Evolutionary conservation across 2,329 filamentous ascomycete species (phyloP).

Genomic region (Colletotrichum orchidophilum): DNA sequence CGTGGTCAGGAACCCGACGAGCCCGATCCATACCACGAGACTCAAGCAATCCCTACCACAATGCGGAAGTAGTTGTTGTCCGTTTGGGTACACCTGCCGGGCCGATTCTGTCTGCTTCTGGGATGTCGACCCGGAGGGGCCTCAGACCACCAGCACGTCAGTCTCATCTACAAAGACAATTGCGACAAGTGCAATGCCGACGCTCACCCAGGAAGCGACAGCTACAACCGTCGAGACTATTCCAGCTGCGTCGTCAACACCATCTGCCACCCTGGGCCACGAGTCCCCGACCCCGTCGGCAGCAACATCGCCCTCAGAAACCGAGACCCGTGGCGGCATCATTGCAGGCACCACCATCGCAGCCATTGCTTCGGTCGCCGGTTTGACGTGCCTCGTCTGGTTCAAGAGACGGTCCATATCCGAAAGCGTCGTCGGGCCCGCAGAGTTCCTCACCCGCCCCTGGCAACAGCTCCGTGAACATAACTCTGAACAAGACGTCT

Average conservation of each 20-base stretch:
- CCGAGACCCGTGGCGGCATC: neutral
- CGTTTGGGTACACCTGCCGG: slow-evolving; percentile 75
- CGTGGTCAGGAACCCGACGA: slow-evolving; percentile 61
- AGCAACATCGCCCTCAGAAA: neutral
- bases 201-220: neutral
- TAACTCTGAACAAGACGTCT: neutral
- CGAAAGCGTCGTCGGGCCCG: slow-evolving; percentile 21
- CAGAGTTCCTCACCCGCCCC: neutral
- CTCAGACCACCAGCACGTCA: neutral
- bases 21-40: slow-evolving; percentile 72
- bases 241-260: neutral
- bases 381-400: slow-evolving; percentile 20
- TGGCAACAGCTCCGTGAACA: slow-evolving; percentile 21
- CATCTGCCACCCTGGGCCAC: neutral
- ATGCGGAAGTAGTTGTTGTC: slow-evolving; percentile 75
- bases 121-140: slow-evolving; percentile 56
- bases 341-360: slow-evolving; percentile 29
- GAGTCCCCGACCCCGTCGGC: neutral
- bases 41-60: slow-evolving; percentile 64
- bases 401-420: slow-evolving; percentile 25
- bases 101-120: slow-evolving; percentile 55
- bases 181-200: neutral
- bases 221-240: neutral
- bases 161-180: neutral
- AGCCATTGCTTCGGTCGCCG: slow-evolving; percentile 22